Percentiles rank a stretch among this genome's conserved stretches.
phyloP scores from a whole-genome alignment of 352 stramenopile genomes.

The Phytophthora boehmeriae region DNA sequence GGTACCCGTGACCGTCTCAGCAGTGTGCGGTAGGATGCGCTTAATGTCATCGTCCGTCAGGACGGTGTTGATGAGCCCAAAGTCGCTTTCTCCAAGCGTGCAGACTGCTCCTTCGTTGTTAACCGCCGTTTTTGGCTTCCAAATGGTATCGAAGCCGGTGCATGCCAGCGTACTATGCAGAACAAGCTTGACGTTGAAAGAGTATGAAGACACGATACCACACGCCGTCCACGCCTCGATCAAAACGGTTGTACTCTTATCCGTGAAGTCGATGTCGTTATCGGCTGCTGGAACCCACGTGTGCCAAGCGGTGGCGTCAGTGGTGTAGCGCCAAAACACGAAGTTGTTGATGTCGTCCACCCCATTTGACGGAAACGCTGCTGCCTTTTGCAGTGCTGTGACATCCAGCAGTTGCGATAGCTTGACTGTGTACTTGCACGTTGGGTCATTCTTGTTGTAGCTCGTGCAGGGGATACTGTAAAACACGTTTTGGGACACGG shows the following conservation, averaged over 20 bases:
- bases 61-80: slow-evolving; percentile 18
- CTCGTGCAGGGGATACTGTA: slow-evolving; percentile 18
- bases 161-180: slow-evolving; percentile 31
- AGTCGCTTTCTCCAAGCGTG: slow-evolving; percentile 26
- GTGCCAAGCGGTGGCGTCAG: slow-evolving; percentile 4
- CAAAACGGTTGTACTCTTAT: slow-evolving; percentile 34
- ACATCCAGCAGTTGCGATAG: slow-evolving; percentile 17
- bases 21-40: slow-evolving; percentile 3
- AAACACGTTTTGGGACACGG: slow-evolving; percentile 14
- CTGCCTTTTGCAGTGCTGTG: neutral
- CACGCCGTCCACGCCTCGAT: slow-evolving; percentile 61
- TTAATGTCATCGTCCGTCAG: slow-evolving; percentile 4
- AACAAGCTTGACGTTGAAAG: slow-evolving; percentile 48
- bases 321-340: slow-evolving; percentile 64
- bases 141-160: slow-evolving; percentile 9
- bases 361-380: neutral
- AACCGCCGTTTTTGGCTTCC: neutral
- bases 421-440: slow-evolving; percentile 20
- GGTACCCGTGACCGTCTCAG: slow-evolving; percentile 1
- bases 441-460: slow-evolving; percentile 2
- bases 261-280: slow-evolving; percentile 21
- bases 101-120: slow-evolving; percentile 8
- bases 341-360: slow-evolving; percentile 1
- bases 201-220: slow-evolving; percentile 27
- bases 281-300: slow-evolving; percentile 12